A percentile compares a stretch with the other conserved stretches of the same genome.
Evolutionary conservation across 2,329 filamentous ascomycete species (phyloP).

Genomic region (Aspergillaceae sp.): DNA sequence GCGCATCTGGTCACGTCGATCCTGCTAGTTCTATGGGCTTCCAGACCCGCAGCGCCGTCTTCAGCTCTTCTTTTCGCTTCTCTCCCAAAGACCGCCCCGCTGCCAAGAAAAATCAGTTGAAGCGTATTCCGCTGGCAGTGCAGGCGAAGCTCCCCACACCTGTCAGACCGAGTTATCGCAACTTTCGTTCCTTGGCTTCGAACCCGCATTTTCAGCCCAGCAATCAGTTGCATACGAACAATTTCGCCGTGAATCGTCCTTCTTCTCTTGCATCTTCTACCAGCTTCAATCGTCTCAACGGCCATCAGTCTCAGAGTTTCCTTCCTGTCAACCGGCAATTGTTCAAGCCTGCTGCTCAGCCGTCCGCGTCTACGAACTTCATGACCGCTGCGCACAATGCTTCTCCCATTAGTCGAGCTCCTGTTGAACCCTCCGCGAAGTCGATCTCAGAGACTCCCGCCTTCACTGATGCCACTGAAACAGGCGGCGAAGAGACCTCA

Average conservation of each 20-base stretch:
- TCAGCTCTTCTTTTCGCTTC: neutral
- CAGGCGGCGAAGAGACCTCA: neutral
- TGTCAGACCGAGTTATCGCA: neutral
- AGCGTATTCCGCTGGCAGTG: neutral
- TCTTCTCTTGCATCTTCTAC: neutral
- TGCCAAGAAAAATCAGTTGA: neutral
- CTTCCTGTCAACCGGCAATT: neutral
- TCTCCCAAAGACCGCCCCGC: neutral
- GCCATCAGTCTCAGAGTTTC: neutral
- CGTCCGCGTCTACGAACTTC: neutral
- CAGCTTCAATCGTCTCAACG: neutral
- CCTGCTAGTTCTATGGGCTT: neutral
- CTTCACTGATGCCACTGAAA: neutral
- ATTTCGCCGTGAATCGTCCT: neutral
- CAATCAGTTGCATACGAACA: neutral
- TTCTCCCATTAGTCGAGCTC: neutral
- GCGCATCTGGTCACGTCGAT: neutral
- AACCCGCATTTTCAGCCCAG: neutral
- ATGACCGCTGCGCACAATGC: neutral
- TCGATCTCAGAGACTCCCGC: neutral
- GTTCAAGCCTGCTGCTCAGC: neutral
- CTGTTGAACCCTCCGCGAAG: neutral
- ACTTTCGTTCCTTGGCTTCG: neutral
- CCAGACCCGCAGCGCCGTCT: neutral
- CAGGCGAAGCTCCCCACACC: neutral